phyloP scores from a whole-genome alignment of 768 basidiomycete genomes.

The Hygrophorus pudorinus region DNA sequence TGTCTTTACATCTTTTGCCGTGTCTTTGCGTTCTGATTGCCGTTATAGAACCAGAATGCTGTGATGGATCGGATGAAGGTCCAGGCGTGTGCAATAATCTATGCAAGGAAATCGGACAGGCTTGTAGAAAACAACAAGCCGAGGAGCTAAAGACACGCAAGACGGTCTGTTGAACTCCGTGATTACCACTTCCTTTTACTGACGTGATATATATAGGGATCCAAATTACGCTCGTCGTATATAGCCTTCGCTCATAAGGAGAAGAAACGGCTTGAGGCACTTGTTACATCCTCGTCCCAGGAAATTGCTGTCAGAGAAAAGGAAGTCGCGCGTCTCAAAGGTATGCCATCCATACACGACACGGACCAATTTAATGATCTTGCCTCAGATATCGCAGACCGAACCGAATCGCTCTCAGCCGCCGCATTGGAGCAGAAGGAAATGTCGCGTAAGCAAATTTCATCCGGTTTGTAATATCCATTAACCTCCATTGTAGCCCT shows the following conservation, averaged over 20 bases:
- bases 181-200: neutral
- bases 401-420: conserved; percentile 67
- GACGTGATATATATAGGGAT: conserved; percentile 42
- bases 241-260: conserved; percentile 84
- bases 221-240: conserved; percentile 86
- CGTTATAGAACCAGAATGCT: conserved; percentile 73
- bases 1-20: neutral
- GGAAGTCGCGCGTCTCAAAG: conserved; percentile 66
- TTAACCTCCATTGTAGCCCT: conserved; percentile 42
- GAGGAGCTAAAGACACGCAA: conserved; percentile 71
- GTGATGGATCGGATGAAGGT: conserved; percentile 92
- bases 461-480: neutral
- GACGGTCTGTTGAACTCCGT: conserved; percentile 41
- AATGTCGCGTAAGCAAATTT: conserved; percentile 57
- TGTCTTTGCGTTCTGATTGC: conserved; percentile 9
- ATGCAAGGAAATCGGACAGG: conserved; percentile 69
- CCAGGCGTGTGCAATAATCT: conserved; percentile 68
- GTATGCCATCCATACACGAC: conserved; percentile 24
- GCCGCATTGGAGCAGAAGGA: conserved; percentile 80
- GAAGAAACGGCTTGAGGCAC: conserved; percentile 69
- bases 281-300: conserved; percentile 38
- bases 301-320: conserved; percentile 58
- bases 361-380: neutral
- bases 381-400: conserved; percentile 65
- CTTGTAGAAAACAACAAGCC: conserved; percentile 53